Conservation (phyloP, 805 yeast genomes). For the Monosporozyma siamensis region DNA sequence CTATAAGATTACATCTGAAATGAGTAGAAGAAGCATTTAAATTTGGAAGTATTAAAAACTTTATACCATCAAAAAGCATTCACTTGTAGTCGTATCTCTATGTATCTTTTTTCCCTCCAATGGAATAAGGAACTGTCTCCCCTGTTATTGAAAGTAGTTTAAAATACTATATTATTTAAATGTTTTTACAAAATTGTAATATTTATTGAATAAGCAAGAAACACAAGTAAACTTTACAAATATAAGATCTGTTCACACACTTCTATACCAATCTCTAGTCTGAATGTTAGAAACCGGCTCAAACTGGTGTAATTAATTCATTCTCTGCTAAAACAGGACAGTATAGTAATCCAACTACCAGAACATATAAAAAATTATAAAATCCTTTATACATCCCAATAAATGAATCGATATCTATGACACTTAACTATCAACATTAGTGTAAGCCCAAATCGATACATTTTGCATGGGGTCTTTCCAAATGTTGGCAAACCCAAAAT, state of each 20-base stretch:
- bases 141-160: no score
- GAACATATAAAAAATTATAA: neutral
- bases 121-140: no score
- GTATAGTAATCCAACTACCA: neutral
- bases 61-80: constrained; percentile 6
- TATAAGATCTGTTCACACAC: constrained; percentile 25
- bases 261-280: constrained; percentile 27
- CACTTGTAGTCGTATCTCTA: no score
- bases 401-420: constrained; percentile 3
- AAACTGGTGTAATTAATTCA: constrained; percentile 20
- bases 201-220: no score
- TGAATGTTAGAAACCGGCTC: constrained; percentile 16
- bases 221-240: neutral
- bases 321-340: constrained; percentile 14
- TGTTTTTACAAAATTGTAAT: no score
- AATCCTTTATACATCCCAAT: neutral
- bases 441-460: constrained; percentile 4
- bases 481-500: no score
- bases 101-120: no score
- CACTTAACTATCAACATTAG: neutral
- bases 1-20: constrained; percentile 13
- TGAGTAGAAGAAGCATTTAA: constrained; percentile 7
- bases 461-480: constrained; percentile 2
- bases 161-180: no score
- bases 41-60: constrained; percentile 19